phyloP scores from a whole-genome alignment of 73 alveolate genomes.

The Paramecium tetraurelia region DNA sequence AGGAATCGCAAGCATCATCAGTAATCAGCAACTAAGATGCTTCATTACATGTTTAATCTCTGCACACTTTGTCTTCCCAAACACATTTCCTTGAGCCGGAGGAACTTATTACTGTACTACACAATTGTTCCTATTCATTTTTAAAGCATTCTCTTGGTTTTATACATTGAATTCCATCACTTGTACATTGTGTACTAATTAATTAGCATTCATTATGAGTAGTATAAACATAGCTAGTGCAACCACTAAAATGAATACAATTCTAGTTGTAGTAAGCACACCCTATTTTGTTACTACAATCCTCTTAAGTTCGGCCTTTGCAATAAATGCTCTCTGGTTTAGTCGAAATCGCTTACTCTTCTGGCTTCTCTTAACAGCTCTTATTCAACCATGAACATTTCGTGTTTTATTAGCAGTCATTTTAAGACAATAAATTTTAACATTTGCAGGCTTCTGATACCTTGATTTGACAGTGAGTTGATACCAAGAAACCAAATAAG shows the following conservation, averaged over 20 bases:
- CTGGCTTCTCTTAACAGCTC: background rate
- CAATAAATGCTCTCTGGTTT: background rate
- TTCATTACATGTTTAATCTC: background rate
- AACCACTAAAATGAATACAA: conserved; percentile 5
- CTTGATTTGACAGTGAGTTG: background rate
- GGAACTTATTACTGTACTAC: background rate
- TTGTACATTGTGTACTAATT: background rate
- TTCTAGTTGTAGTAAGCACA: background rate
- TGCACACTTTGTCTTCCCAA: background rate
- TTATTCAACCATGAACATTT: background rate
- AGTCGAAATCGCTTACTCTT: background rate
- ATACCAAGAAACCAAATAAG: background rate
- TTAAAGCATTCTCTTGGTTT: background rate
- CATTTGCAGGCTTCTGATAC: background rate
- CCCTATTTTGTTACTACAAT: background rate
- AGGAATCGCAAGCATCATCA: background rate
- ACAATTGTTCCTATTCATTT: background rate
- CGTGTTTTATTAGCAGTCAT: background rate
- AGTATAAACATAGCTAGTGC: background rate
- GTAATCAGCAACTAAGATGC: background rate
- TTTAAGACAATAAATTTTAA: background rate
- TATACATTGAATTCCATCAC: background rate
- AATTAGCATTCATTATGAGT: background rate
- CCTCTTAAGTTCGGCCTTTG: background rate
- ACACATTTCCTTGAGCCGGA: background rate